These are phyloP conservation scores for Phytophthora tubulina DNA, from an alignment of 352 stramenopile species.

Conservation along the genomic window DNA sequence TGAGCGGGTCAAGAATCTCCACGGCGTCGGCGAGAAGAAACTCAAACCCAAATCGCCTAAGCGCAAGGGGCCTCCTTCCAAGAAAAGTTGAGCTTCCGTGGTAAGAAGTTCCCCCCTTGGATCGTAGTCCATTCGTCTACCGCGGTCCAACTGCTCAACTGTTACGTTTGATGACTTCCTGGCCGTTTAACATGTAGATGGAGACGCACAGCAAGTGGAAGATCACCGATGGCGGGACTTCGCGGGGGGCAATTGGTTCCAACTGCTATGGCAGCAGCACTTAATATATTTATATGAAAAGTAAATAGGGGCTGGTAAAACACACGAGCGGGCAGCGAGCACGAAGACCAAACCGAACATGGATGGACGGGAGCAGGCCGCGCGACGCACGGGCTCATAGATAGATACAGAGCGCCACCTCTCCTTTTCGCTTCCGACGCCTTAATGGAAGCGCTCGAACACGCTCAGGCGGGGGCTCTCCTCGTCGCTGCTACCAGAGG, in stretches of 20 bases:
- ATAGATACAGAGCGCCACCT: conserved; percentile 62
- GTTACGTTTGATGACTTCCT: too few species aligned
- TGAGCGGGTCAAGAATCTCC: conserved; percentile 67
- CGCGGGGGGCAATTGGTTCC: conserved; percentile 11
- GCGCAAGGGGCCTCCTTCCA: conserved; percentile 68
- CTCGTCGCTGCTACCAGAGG: conserved; percentile 55
- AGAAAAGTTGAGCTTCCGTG: conserved; percentile 42
- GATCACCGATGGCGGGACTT: too few species aligned
- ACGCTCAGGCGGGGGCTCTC: conserved; percentile 83
- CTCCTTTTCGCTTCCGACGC: conserved; percentile 52
- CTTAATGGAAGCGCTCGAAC: conserved; percentile 88
- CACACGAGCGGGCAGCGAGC: conserved; percentile 45
- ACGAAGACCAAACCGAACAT: conserved; percentile 43
- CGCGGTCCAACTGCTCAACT: too few species aligned
- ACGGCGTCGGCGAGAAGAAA: conserved; percentile 71
- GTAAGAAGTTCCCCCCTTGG: not conserved
- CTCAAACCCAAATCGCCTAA: conserved; percentile 73
- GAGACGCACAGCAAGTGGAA: too few species aligned
- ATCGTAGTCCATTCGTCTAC: not conserved
- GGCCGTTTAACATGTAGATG: too few species aligned
- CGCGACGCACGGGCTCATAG: conserved; percentile 49
- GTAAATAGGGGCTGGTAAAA: conserved; percentile 82
- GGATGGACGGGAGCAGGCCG: conserved; percentile 36
- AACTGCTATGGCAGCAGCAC: conserved; percentile 40
- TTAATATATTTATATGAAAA: conserved; percentile 86